These are phyloP conservation scores for Xylaria sp. DNA, from an alignment of 2,329 filamentous ascomycete genomes.

Conservation along the genomic window DNA sequence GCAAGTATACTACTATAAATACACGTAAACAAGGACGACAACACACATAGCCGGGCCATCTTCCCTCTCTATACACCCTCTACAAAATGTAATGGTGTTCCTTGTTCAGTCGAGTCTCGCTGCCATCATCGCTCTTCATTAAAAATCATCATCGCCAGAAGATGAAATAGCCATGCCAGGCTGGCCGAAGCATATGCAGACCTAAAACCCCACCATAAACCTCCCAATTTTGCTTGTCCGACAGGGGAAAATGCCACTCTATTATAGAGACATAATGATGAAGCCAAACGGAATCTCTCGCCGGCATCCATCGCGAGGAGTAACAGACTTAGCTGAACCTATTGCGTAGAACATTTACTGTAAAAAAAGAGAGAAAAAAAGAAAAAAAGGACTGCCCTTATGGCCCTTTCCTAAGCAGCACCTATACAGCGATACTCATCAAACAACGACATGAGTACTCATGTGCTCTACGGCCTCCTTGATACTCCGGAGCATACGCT, in stretches of 20 bases:
- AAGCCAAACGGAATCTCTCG: neutral
- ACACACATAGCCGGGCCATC: neutral
- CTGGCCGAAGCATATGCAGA: slow-evolving; percentile 4
- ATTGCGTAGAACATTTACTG: neutral
- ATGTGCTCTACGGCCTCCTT: slow-evolving; percentile 72
- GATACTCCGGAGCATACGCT: slow-evolving; percentile 68
- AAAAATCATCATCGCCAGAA: slow-evolving; percentile 3
- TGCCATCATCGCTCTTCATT: slow-evolving; percentile 31
- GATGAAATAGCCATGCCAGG: slow-evolving; percentile 1
- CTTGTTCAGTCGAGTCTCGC: slow-evolving; percentile 1
- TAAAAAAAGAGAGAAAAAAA: neutral
- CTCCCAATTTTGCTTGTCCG: slow-evolving; percentile 17
- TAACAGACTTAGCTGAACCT: neutral
- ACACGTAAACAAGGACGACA: slow-evolving; percentile 13
- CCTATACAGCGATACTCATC: slow-evolving; percentile 8
- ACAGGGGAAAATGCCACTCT: neutral
- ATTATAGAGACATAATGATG: neutral
- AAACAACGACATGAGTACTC: slow-evolving; percentile 69
- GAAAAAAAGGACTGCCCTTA: neutral
- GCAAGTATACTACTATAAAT: slow-evolving; percentile 19
- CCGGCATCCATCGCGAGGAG: neutral
- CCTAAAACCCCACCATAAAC: slow-evolving; percentile 3
- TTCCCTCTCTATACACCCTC: slow-evolving; percentile 7
- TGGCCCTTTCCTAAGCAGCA: neutral
- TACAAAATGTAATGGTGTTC: neutral